Percentiles rank a stretch among this genome's conserved stretches.
phyloP scores from a whole-genome alignment of 352 stramenopile species.

The Pythium rhizo-oryzae region DNA sequence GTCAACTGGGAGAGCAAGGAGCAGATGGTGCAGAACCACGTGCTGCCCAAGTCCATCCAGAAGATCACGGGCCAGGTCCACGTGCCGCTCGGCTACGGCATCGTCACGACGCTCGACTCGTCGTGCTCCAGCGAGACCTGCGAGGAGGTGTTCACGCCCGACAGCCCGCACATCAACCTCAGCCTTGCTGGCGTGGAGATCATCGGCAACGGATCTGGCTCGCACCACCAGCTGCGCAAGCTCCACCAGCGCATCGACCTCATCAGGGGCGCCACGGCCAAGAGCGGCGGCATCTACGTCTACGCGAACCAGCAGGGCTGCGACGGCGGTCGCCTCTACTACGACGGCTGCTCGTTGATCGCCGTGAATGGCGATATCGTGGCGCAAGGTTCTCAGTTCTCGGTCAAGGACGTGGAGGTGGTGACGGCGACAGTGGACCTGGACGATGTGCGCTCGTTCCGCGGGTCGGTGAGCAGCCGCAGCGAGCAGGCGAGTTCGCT shows the following conservation, averaged over 20 bases:
- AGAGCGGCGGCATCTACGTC: conserved; percentile 98
- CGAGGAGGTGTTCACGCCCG: conserved; percentile 98
- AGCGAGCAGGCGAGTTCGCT: conserved; percentile 93
- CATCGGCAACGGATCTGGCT: no score
- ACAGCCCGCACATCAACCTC: conserved; percentile 95
- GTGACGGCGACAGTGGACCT: conserved; percentile 97
- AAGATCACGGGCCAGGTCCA: conserved; percentile 72
- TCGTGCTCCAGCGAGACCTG: conserved; percentile 95
- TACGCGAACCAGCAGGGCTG: conserved; percentile 98
- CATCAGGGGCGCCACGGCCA: conserved; percentile 91
- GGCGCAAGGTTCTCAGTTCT: conserved; percentile 97
- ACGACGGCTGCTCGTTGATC: conserved; percentile 97
- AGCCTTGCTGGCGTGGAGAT: conserved; percentile 96
- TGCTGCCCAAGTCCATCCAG: conserved; percentile 85
- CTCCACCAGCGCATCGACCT: conserved; percentile 92
- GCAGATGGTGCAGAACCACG: conserved; percentile 66
- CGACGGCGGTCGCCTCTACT: conserved; percentile 97
- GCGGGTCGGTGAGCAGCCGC: conserved; percentile 92
- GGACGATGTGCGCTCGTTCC: conserved; percentile 97
- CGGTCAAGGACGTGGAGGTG: conserved; percentile 96
- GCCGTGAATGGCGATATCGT: conserved; percentile 97
- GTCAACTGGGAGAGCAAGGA: conserved; percentile 36
- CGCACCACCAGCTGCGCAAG: no score
- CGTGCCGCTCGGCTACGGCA: conserved; percentile 84
- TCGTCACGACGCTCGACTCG: conserved; percentile 87